Conservation (phyloP, 257 asterid genomes). For the Agastache rugosa region DNA sequence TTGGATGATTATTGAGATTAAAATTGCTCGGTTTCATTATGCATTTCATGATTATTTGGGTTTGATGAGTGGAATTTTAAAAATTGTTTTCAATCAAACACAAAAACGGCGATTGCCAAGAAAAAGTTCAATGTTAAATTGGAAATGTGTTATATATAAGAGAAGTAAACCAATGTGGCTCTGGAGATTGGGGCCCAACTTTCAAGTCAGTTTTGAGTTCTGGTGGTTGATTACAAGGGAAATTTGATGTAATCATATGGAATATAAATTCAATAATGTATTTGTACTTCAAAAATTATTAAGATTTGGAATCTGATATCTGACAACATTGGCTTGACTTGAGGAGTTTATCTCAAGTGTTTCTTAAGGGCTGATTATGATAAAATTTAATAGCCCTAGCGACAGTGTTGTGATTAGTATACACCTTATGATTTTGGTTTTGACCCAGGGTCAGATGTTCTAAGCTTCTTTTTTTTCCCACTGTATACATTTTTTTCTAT, state of each 20-base stretch:
- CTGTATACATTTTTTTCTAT: slow-evolving; percentile 10
- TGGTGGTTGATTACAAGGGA: neutral
- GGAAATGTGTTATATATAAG: neutral
- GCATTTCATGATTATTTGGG: slow-evolving; percentile 5
- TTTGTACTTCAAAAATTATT: neutral
- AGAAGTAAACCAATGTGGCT: neutral
- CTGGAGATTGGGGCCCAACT: slow-evolving; percentile 12
- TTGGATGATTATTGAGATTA: slow-evolving; percentile 25
- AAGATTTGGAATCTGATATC: neutral
- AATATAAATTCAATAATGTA: neutral
- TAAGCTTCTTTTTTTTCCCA: slow-evolving; percentile 2
- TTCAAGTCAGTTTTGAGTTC: neutral
- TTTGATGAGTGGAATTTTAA: neutral
- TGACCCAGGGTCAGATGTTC: neutral
- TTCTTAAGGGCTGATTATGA: neutral
- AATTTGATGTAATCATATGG: neutral
- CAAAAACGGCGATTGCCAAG: neutral
- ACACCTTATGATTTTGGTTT: slow-evolving; percentile 2
- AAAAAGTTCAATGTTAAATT: neutral
- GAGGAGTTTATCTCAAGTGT: neutral
- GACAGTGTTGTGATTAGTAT: neutral
- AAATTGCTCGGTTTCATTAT: neutral
- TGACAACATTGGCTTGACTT: slow-evolving; percentile 5
- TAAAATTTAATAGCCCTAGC: neutral
- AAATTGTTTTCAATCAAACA: neutral